These are phyloP conservation scores for Neurospora sp. DNA, from an alignment of 495 filamentous ascomycete species.

Conservation along the genomic window DNA sequence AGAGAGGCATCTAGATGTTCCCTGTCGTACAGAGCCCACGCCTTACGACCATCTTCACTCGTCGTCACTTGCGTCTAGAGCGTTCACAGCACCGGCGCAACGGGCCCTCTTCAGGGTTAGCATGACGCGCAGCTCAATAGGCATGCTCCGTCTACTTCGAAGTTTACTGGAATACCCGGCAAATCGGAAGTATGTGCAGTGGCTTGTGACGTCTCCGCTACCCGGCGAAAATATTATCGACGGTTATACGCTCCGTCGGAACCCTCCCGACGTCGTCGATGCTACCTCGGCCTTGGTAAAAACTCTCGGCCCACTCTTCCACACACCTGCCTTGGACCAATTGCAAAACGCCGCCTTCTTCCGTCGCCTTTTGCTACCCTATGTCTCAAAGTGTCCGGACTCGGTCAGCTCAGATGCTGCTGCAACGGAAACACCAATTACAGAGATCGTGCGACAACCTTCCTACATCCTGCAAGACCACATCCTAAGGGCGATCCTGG, in stretches of 20 bases:
- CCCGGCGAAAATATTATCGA: background rate
- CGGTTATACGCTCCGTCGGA: background rate
- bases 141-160: background rate
- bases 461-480: background rate
- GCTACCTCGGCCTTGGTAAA: background rate
- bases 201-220: background rate
- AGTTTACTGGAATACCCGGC: background rate
- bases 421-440: background rate
- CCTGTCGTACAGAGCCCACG: background rate
- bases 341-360: background rate
- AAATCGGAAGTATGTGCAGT: background rate
- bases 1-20: background rate
- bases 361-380: background rate
- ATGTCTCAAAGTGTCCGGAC: background rate
- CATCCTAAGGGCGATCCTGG: background rate
- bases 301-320: background rate
- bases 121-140: background rate
- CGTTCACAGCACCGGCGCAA: background rate
- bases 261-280: background rate
- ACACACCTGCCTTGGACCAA: background rate
- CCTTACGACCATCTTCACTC: background rate
- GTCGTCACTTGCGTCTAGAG: background rate
- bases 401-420: background rate
- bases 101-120: background rate
- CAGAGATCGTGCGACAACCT: background rate